Percentiles rank a stretch among this genome's conserved stretches.
These are phyloP conservation scores for Ramularia collo-cygni DNA, from an alignment of 2,329 filamentous ascomycete species.

Conservation along the genomic window DNA sequence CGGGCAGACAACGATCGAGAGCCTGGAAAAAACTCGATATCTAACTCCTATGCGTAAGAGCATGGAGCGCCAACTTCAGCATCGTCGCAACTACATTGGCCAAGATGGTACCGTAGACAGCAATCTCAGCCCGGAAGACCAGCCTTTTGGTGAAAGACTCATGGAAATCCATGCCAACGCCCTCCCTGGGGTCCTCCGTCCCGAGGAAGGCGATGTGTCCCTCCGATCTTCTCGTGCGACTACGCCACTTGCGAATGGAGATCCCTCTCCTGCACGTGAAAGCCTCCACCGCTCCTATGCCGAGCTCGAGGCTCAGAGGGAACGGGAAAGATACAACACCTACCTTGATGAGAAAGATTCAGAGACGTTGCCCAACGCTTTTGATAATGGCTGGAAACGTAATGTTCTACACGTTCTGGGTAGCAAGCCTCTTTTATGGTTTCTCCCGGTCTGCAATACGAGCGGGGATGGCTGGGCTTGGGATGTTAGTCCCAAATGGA, in stretches of 20 bases:
- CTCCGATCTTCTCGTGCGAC: slow-evolving; percentile 22
- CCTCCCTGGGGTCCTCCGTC: slow-evolving; percentile 69
- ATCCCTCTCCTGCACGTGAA: slow-evolving; percentile 41
- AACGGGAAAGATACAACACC: slow-evolving; percentile 62
- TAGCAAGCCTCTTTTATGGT: slow-evolving; percentile 64
- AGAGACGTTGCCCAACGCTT: slow-evolving; percentile 82
- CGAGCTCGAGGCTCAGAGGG: slow-evolving; percentile 56
- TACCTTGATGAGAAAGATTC: slow-evolving; percentile 90
- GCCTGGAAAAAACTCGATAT: slow-evolving; percentile 91
- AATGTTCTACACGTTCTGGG: slow-evolving; percentile 84
- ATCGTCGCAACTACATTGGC: slow-evolving; percentile 40
- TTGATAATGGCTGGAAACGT: slow-evolving; percentile 75
- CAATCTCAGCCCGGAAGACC: slow-evolving; percentile 11
- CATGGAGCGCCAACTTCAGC: slow-evolving; percentile 55
- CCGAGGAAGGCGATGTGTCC: slow-evolving; percentile 68
- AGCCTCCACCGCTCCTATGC: slow-evolving; percentile 41
- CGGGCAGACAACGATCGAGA: slow-evolving; percentile 92
- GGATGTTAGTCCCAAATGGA: slow-evolving; percentile 77
- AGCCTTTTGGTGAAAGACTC: slow-evolving; percentile 59
- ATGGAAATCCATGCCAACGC: slow-evolving; percentile 76
- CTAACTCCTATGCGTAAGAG: slow-evolving; percentile 69
- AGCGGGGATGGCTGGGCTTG: slow-evolving; percentile 90
- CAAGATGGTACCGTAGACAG: slow-evolving; percentile 6
- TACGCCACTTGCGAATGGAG: slow-evolving; percentile 19
- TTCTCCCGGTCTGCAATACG: slow-evolving; percentile 73